Percentiles rank a stretch among this genome's conserved stretches.
These are phyloP conservation scores for Russula brevipes DNA, from an alignment of 768 basidiomycete genomes.

Conservation along the genomic window DNA sequence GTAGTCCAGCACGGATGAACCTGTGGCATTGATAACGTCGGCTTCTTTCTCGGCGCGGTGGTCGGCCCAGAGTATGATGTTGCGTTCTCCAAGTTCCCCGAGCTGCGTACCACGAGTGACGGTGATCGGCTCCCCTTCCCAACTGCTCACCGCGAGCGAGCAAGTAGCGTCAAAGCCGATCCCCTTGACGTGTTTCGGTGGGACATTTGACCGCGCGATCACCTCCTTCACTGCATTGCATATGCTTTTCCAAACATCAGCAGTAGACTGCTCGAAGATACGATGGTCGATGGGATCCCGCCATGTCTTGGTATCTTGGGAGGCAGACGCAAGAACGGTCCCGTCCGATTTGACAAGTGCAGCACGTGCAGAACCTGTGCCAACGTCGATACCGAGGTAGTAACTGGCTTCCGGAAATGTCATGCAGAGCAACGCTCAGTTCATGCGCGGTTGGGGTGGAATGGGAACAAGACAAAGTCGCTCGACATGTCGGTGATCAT, in stretches of 20 bases:
- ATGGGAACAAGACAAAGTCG: not conserved
- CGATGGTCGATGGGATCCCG: conserved; percentile 79
- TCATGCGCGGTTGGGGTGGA: not conserved
- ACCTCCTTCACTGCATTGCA: conserved; percentile 57
- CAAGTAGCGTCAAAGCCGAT: conserved; percentile 96
- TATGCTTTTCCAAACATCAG: conserved; percentile 78
- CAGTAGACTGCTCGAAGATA: conserved; percentile 95
- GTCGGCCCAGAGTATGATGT: conserved; percentile 95
- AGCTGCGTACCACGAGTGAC: conserved; percentile 66
- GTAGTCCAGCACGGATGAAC: conserved; percentile 83
- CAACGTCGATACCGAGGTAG: conserved; percentile 79
- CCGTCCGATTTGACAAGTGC: conserved; percentile 69
- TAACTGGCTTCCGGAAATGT: conserved; percentile 35
- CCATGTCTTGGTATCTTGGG: conserved; percentile 78
- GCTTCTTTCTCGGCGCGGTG: conserved; percentile 93
- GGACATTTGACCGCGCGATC: conserved; percentile 50
- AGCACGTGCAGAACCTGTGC: conserved; percentile 91
- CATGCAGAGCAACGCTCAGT: conserved; percentile 30
- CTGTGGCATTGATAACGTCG: conserved; percentile 78
- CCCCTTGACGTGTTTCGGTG: conserved; percentile 67
- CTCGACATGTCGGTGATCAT: not conserved
- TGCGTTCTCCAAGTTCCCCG: conserved; percentile 66
- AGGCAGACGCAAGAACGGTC: conserved; percentile 68
- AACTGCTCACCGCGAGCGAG: conserved; percentile 81
- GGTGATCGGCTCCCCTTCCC: conserved; percentile 63